These are phyloP conservation scores for Heterobasidion occidentale DNA, from an alignment of 1,284 basidiomycete species.

Conservation along the genomic window DNA sequence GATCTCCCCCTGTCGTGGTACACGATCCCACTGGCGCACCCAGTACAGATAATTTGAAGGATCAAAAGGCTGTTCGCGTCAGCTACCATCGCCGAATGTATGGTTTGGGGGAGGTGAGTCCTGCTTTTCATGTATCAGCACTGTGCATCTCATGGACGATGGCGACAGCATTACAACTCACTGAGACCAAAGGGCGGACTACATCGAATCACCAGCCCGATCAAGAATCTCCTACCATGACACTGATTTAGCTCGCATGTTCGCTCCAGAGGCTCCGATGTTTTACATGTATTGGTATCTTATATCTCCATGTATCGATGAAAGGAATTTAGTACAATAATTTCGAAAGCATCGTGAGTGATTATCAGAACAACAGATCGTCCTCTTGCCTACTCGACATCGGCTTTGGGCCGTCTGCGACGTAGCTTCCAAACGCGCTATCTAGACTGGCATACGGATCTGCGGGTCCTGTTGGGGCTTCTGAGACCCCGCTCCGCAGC, in stretches of 20 bases:
- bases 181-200: slow-evolving; percentile 49
- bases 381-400: not conserved
- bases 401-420: slow-evolving; percentile 57
- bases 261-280: too few relatives aligned
- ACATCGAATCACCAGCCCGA: slow-evolving; percentile 29
- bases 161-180: slow-evolving; percentile 79
- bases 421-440: slow-evolving; percentile 61
- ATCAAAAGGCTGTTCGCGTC: slow-evolving; percentile 56
- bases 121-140: not conserved
- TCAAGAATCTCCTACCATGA: slow-evolving; percentile 30
- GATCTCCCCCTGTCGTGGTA: slow-evolving; percentile 75
- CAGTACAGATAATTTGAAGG: slow-evolving; percentile 22
- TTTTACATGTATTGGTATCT: not conserved
- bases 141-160: slow-evolving; percentile 3
- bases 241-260: not conserved
- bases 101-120: slow-evolving; percentile 83
- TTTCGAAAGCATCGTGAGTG: not conserved
- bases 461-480: slow-evolving; percentile 9
- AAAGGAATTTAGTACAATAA: not conserved
- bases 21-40: slow-evolving; percentile 51
- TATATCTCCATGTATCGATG: not conserved
- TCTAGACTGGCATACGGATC: slow-evolving; percentile 76
- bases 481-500: slow-evolving; percentile 4
- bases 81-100: slow-evolving; percentile 92
- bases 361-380: slow-evolving; percentile 3